Conservation (phyloP, 2,329 filamentous ascomycete genomes). For the Incumbomyces lentus region DNA sequence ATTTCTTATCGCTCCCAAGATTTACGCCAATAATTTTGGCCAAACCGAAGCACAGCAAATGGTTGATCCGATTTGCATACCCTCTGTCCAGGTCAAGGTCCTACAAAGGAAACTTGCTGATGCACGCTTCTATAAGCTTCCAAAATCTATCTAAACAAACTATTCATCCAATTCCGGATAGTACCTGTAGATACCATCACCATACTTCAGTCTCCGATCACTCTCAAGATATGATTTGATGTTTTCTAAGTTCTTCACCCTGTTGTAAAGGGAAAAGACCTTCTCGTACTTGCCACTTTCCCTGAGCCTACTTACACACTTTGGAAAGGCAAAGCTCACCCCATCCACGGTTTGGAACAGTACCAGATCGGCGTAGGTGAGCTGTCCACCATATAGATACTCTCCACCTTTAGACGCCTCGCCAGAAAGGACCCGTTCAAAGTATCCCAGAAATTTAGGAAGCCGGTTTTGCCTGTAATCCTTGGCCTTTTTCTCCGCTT, state of each 20-base stretch:
- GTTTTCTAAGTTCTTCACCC: conserved; percentile 51
- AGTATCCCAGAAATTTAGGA: conserved; percentile 63
- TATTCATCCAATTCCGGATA: conserved; percentile 59
- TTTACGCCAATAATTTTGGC: too few relatives aligned
- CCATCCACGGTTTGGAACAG: conserved; percentile 61
- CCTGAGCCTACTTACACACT: conserved; percentile 48
- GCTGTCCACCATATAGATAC: conserved; percentile 53
- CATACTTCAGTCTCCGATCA: conserved; percentile 51
- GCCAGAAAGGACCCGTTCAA: conserved; percentile 53
- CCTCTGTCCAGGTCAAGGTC: too few relatives aligned
- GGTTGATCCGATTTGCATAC: too few relatives aligned
- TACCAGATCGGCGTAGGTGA: conserved; percentile 65
- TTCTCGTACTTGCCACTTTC: conserved; percentile 46
- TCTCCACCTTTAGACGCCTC: conserved; percentile 48
- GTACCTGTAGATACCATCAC: conserved; percentile 57
- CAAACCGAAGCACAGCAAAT: too few relatives aligned
- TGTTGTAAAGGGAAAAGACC: conserved; percentile 54
- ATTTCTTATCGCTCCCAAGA: too few relatives aligned
- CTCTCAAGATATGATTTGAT: conserved; percentile 62
- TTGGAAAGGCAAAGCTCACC: conserved; percentile 54
- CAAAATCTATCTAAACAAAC: too few relatives aligned
- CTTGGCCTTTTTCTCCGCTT: conserved; percentile 47
- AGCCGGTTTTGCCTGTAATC: conserved; percentile 53
- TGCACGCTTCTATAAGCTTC: too few relatives aligned
- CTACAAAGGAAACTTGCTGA: too few relatives aligned